Evolutionary conservation across 805 yeast species (phyloP).

Genomic region (Yarrowia bubula): DNA sequence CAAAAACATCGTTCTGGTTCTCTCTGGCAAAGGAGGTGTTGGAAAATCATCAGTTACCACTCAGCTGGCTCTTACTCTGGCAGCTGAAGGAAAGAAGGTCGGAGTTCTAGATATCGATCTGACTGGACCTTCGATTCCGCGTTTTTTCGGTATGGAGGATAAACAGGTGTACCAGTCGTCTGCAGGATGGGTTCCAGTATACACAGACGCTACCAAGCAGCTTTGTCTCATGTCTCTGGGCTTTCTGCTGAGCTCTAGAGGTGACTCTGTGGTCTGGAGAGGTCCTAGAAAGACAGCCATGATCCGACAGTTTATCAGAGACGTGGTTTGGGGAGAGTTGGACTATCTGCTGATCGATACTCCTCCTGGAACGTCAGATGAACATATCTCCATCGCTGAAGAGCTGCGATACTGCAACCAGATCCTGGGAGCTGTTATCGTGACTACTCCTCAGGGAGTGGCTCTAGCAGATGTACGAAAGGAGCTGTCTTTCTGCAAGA

Average conservation of each 20-base stretch:
- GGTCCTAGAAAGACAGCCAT: constrained; percentile 98
- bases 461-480: constrained; percentile 93
- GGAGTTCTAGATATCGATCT: constrained; percentile 94
- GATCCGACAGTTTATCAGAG: constrained; percentile 89
- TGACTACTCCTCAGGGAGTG: constrained; percentile 93
- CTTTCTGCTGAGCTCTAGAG: constrained; percentile 76
- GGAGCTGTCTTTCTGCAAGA: constrained; percentile 86
- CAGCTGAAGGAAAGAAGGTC: constrained; percentile 68
- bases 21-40: constrained; percentile 96
- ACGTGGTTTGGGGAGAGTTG: constrained; percentile 83
- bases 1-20: constrained; percentile 73
- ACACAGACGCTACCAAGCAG: constrained; percentile 45
- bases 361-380: constrained; percentile 99
- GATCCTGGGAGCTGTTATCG: constrained; percentile 81
- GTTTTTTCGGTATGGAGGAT: constrained; percentile 90
- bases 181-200: constrained; percentile 92
- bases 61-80: constrained; percentile 83
- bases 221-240: constrained; percentile 84
- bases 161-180: constrained; percentile 76
- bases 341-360: constrained; percentile 87
- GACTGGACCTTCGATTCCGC: constrained; percentile 94
- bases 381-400: constrained; percentile 95
- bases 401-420: constrained; percentile 48
- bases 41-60: constrained; percentile 96
- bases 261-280: constrained; percentile 94